Evolutionary conservation across 805 yeast genomes (phyloP).

Genomic region (Starmerella bombi): DNA sequence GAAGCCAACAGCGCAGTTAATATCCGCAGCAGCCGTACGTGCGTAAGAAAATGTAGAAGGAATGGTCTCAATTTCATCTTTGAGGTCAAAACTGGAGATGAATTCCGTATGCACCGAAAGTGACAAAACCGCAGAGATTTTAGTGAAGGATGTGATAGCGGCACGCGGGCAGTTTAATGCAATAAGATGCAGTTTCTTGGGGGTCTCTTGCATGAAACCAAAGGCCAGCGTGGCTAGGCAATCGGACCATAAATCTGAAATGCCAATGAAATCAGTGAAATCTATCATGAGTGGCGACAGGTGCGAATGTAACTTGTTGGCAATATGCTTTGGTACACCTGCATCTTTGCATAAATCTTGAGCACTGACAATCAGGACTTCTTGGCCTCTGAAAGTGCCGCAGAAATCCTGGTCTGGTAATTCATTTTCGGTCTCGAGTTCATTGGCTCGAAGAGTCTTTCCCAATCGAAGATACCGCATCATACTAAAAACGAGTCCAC

Average conservation of each 20-base stretch:
- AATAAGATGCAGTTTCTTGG: background rate
- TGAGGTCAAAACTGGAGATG: conserved; percentile 1
- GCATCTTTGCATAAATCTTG: background rate
- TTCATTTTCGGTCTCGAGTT: background rate
- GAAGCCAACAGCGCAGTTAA: conserved; percentile 5
- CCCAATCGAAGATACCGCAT: conserved; percentile 2
- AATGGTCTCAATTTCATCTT: background rate
- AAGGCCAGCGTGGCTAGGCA: background rate
- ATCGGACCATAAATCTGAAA: conserved; percentile 4
- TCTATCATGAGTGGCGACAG: conserved; percentile 1
- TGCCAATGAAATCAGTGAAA: conserved; percentile 3
- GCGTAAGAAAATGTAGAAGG: background rate
- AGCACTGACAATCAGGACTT: background rate
- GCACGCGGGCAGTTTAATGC: background rate
- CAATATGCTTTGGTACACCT: background rate
- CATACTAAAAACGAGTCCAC: conserved; percentile 3
- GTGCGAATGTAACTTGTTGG: background rate
- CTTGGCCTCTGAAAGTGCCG: conserved; percentile 1
- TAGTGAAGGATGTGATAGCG: background rate
- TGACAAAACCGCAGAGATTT: background rate
- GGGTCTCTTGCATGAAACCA: background rate
- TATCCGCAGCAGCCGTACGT: conserved; percentile 1
- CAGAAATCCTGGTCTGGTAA: background rate
- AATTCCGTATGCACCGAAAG: background rate
- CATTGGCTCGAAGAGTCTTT: background rate